Base-by-base conservation (phyloP, 2,329 filamentous ascomycete species). In the Colletotrichum sp. region DNA sequence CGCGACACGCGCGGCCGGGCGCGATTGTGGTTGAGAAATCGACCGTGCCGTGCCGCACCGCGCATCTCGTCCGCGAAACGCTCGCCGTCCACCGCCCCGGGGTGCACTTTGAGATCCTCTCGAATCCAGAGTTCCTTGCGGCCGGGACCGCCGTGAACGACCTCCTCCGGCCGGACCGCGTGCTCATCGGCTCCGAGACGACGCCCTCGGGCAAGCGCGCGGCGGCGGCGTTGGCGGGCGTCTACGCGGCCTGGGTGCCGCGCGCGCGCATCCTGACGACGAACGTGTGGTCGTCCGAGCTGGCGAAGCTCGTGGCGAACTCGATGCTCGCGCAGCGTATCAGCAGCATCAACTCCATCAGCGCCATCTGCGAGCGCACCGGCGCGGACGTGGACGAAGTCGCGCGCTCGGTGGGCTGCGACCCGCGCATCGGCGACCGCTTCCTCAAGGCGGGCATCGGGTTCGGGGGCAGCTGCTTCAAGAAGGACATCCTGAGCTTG, bases 21-120 rank as follows among this genome's bases (percentile, higher is more conserved):
- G 91, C 93, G 69, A 94, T 96, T 68, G 91, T 96, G 67, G 94
- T 96, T 18, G 94, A 96, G 85, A 96, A 96, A 86, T 94, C 92
- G 67, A 96, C 94, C 0, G 94, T 96, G 30, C 94, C 94, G 5
- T 95, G 93, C 82, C 88, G 93, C 76, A 95, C 94, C 6, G 93
- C 94, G 2, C 89, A 94, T 78, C 89, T 92, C 24, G 91, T 96
- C 48, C 88, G 90, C 78, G 90, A 93, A 78, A 94, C 92, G 90
- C 86, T 92, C 77, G 85, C 88, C 65, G 87, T 88, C 77, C 89
- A 91, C 79, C 90, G 91, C 10, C 93, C 93, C 1, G 90, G 89
- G 21, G 87, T 92, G 8, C 88, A 89, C 77, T 96, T 96, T 80
- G 93, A 96, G 81, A 91, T 96, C 72, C 89, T 96, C 34, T 95